Evolutionary conservation across 75 land plant species (phyloP), one percentile per base, ranked within the genome.

Genomic region (Chamaecyparis obtusa): DNA sequence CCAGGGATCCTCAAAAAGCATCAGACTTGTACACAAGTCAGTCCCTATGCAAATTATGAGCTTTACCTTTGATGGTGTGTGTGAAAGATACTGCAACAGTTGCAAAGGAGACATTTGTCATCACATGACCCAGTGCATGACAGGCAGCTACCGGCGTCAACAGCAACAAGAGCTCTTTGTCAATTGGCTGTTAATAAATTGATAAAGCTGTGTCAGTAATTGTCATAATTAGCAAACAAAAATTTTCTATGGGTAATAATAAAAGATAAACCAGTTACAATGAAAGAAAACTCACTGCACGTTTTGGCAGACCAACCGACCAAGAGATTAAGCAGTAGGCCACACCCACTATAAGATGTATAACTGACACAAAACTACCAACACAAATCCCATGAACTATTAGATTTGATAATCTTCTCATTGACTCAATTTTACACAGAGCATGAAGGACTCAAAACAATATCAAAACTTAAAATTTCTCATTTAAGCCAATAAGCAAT

Each of bases 21-120:
- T 48, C 11, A 44, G 51, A 79, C 0, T 24, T 9, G 7, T 79
- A 79, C 46, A 79, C n/a, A 24, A 46, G 46, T 80, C 32, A 27
- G 16, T 44, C 36, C 16, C 15, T 33, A 33, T 33, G 48, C 48
- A 80, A 21, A 43, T 78, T 17, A 43, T 16, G 13, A 80, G 21
- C 83, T 57, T 13, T 76, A 57, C 99, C 99, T 92, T 97, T 98
- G 85, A 98, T 93, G 3, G 99, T 98, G 89, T 97, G 99, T 35
- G 99, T 94, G 90, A 98, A 98, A 15, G 99, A 98, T 74, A 98
- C 99, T 27, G 99, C 99, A 87, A 98, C 99, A 19, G 99, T 96
- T 33, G 99, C 96, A 91, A 96, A 98, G 0, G 99, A 97, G 32
- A 98, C 96, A 88, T 98, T 98, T 87, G 95, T 94, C 88, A 95